phyloP scores from a whole-genome alignment of 2,329 filamentous ascomycete genomes.

The Achaetomium macrosporum region DNA sequence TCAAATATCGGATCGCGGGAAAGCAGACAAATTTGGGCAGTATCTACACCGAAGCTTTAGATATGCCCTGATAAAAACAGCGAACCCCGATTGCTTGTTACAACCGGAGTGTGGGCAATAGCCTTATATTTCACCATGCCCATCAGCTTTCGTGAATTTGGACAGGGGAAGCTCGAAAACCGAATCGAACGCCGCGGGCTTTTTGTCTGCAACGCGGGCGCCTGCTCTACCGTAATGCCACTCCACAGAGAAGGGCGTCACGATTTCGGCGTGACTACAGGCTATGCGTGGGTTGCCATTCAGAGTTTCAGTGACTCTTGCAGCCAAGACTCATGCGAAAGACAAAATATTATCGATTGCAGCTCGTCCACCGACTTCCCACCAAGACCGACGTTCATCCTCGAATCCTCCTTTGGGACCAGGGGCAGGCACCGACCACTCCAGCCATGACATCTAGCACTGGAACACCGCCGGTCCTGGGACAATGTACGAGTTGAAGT shows the following conservation, averaged over 20 bases:
- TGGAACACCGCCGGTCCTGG: slow-evolving; percentile 27
- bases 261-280: too few relatives aligned
- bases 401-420: background rate
- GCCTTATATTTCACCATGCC: too few relatives aligned
- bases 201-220: background rate
- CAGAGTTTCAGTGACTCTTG: too few relatives aligned
- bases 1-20: background rate
- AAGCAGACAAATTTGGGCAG: background rate
- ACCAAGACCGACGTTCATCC: background rate
- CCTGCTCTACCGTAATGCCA: background rate
- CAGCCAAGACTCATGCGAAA: too few relatives aligned
- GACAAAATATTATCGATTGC: too few relatives aligned
- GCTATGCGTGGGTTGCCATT: too few relatives aligned
- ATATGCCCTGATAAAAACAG: too few relatives aligned
- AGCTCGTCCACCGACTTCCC: too few relatives aligned
- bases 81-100: too few relatives aligned
- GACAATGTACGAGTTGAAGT: slow-evolving; percentile 32
- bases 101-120: too few relatives aligned
- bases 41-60: background rate
- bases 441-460: slow-evolving; percentile 9
- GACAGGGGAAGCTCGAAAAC: background rate
- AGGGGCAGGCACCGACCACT: background rate
- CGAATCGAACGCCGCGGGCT: background rate
- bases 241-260: too few relatives aligned
- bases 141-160: background rate